phyloP scores from a whole-genome alignment of 768 basidiomycete species.

The Serendipita sp. region DNA sequence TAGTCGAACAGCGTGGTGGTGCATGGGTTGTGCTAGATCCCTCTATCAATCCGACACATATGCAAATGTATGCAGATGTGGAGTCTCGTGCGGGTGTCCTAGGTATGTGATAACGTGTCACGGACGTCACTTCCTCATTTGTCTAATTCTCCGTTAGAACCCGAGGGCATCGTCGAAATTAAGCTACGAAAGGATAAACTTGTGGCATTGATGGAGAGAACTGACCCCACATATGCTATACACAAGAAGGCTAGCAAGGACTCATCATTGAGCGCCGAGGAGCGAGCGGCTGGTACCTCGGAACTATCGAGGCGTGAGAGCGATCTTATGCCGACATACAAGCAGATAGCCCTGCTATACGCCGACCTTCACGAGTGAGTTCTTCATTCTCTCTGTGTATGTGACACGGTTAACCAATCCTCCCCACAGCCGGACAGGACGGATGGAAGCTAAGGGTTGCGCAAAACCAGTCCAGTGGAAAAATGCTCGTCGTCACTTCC shows the following conservation, averaged over 20 bases:
- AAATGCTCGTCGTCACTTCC: constrained; percentile 76
- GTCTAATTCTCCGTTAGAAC: constrained; percentile 38
- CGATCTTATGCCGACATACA: constrained; percentile 74
- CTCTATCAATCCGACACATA: constrained; percentile 88
- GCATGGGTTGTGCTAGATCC: constrained; percentile 99
- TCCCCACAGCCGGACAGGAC: constrained; percentile 62
- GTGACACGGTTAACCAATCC: constrained; percentile 8
- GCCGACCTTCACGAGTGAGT: constrained; percentile 93
- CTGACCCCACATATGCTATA: constrained; percentile 67
- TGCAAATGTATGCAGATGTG: constrained; percentile 99
- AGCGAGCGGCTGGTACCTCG: constrained; percentile 52
- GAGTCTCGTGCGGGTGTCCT: constrained; percentile 89
- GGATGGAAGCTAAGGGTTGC: constrained; percentile 96
- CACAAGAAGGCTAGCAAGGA: constrained; percentile 75
- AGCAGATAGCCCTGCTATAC: constrained; percentile 83
- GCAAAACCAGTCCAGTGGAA: constrained; percentile 80
- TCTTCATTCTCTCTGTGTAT: background rate
- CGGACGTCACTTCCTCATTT: no score
- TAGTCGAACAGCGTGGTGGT: constrained; percentile 51
- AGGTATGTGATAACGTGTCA: constrained; percentile 12
- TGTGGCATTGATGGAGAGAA: constrained; percentile 75
- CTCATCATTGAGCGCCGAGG: constrained; percentile 49
- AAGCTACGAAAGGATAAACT: constrained; percentile 96
- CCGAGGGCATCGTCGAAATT: constrained; percentile 95
- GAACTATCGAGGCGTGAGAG: constrained; percentile 63